Conservation (phyloP, 164 flowering plant genomes). For the Akebia trifoliata region DNA sequence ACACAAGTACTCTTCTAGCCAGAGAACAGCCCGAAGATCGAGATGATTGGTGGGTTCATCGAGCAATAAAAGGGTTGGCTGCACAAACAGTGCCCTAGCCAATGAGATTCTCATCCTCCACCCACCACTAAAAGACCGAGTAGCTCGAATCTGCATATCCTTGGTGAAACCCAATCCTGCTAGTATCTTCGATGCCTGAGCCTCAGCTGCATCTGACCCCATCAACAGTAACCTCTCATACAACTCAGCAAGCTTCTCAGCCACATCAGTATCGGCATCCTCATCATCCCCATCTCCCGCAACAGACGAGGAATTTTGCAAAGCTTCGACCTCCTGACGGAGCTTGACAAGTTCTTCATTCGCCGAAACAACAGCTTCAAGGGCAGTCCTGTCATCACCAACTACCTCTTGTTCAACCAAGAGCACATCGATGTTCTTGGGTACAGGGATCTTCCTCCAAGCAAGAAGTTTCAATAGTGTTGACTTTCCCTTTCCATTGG, state of each 20-base stretch:
- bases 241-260: conserved; percentile 66
- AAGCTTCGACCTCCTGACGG: conserved; percentile 50
- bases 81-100: conserved; percentile 80
- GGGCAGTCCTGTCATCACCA: conserved; percentile 63
- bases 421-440: conserved; percentile 77
- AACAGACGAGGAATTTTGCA: conserved; percentile 39
- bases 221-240: no score
- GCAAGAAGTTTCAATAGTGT: conserved; percentile 73
- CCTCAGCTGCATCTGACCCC: conserved; percentile 77
- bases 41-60: conserved; percentile 89
- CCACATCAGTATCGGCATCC: conserved; percentile 35
- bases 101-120: conserved; percentile 89
- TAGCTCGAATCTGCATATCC: conserved; percentile 64
- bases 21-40: conserved; percentile 69
- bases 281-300: conserved; percentile 1
- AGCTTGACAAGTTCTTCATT: conserved; percentile 70
- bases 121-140: conserved; percentile 72
- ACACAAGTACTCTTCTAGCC: conserved; percentile 74
- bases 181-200: conserved; percentile 75
- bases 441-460: conserved; percentile 87
- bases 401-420: conserved; percentile 77
- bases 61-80: conserved; percentile 66
- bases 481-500: conserved; percentile 78
- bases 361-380: conserved; percentile 79
- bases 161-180: conserved; percentile 76